These are phyloP conservation scores for Halenospora varia DNA, from an alignment of 495 filamentous ascomycete species.

Conservation along the genomic window DNA sequence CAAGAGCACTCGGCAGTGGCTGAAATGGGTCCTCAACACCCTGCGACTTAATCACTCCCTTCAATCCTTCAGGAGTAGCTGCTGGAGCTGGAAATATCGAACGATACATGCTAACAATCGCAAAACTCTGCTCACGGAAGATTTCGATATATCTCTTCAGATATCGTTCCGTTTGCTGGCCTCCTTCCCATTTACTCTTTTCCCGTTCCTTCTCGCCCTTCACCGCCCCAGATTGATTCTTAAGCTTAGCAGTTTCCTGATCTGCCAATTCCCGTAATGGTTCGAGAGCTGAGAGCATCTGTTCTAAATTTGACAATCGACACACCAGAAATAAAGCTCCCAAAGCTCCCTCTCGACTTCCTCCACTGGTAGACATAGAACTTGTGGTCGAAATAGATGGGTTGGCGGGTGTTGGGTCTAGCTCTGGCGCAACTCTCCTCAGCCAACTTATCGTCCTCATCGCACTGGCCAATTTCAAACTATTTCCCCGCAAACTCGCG, in stretches of 20 bases:
- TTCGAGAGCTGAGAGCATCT: conserved; percentile 78
- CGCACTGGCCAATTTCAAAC: conserved; percentile 83
- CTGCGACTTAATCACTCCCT: conserved; percentile 8
- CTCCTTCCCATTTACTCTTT: conserved; percentile 56
- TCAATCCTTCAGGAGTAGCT: conserved; percentile 16
- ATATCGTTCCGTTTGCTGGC: conserved; percentile 91
- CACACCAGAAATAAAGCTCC: conserved; percentile 87
- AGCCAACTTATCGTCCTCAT: conserved; percentile 93
- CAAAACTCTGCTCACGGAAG: conserved; percentile 96
- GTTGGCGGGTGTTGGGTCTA: conserved; percentile 42
- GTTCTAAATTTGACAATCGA: conserved; percentile 71
- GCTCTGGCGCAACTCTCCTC: conserved; percentile 77
- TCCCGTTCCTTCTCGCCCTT: conserved; percentile 18
- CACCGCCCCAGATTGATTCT: conserved; percentile 11
- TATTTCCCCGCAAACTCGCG: conserved; percentile 64
- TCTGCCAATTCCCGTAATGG: conserved; percentile 87
- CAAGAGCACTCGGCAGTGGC: conserved; percentile 68
- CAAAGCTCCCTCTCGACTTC: conserved; percentile 51
- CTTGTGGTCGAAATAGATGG: conserved; percentile 1
- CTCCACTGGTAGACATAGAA: conserved; percentile 25
- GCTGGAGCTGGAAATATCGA: conserved; percentile 70
- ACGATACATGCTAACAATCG: conserved; percentile 86
- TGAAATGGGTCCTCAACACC: conserved; percentile 53
- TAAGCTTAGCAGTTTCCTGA: conserved; percentile 62
- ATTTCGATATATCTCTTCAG: conserved; percentile 97